Base-by-base conservation (phyloP, 345 rosid genomes). In the Excoecaria cochinchinensis region DNA sequence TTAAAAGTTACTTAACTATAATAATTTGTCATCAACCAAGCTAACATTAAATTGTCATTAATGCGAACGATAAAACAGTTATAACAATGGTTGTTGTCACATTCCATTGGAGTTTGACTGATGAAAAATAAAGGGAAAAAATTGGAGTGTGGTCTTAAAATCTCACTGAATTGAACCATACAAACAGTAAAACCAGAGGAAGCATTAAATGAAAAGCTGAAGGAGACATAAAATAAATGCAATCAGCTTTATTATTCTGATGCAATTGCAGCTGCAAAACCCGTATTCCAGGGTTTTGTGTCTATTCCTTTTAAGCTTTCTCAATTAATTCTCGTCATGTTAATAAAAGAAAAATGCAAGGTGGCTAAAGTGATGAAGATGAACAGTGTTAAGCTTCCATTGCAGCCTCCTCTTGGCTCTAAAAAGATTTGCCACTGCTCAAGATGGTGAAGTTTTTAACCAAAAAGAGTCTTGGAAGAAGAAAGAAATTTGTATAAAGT, bases 191-290 rank as follows among this genome's bases (percentile, higher is more conserved):
- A 12, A 70, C 8, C 74, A 36, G 11, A 55, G 64, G 21, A 10
- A 40, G 24, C 46, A 53, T 70, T 53, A 70, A 53, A 14, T 38
- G 19, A 56, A 70, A 55, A 56, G 74, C 31, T 36, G 63, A 15
- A 53, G 74, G 63, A 55, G 74, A 70, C 63, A 55, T 53, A 2
- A 70, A 70, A 15, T 70, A 38, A 70, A 53, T 53, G 63, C 48
- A 0, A 39, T 17, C 63, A 53, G 65, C 74, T 57, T 71, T 56
- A 38, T 38, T 71, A 7, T 31, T 31, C 72, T 7, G 47, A 69
- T 69, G 72, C 22, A 31, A 31, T 31, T 31, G 31, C 31, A 31
- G 1, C 31, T 31, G 31, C 31, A 31, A 31, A 2, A 31, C 46
- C 1, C 5, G 3, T 0, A 67, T 11, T 42, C 69, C 69, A 65